Conservation (phyloP, 108 stramenopile species). For the Cyclostephanos tholiformis region DNA sequence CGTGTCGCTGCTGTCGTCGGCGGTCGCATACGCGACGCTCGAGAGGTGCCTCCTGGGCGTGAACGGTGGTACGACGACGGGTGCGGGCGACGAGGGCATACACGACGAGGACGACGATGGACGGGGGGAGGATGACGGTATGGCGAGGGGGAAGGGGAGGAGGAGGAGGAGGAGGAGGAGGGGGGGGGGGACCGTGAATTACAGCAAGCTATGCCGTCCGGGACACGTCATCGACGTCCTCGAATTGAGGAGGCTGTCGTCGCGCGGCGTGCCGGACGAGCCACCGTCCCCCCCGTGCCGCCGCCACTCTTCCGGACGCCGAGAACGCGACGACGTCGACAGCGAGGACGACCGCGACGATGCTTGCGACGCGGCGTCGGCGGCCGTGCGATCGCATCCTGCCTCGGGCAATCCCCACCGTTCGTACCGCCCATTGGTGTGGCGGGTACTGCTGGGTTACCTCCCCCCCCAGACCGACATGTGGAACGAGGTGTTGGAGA, state of each 20-base stretch:
- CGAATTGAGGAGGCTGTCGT: constrained; percentile 60
- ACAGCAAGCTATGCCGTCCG: constrained; percentile 42
- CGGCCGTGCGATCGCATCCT: background rate
- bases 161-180: no score
- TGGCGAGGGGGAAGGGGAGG: no score
- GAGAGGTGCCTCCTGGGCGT: constrained; percentile 36
- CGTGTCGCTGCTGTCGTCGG: constrained; percentile 38
- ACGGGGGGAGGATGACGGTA: no score
- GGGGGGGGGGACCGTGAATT: constrained; percentile 3
- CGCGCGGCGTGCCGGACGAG: constrained; percentile 65
- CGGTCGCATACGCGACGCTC: constrained; percentile 39
- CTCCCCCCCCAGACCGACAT: constrained; percentile 55
- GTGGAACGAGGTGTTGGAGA: constrained; percentile 55
- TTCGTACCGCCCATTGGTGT: constrained; percentile 68
- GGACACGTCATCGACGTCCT: constrained; percentile 62
- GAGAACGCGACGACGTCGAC: background rate
- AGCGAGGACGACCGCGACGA: background rate
- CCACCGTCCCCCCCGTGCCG: constrained; percentile 27
- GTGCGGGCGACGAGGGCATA: background rate
- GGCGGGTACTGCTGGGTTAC: constrained; percentile 78
- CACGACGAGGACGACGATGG: background rate
- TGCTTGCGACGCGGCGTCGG: background rate
- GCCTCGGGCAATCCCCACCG: constrained; percentile 28
- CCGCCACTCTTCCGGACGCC: background rate
- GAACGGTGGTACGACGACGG: constrained; percentile 5